phyloP scores from a whole-genome alignment of 176 grass and related monocot species.

The Hordeum marinum region DNA sequence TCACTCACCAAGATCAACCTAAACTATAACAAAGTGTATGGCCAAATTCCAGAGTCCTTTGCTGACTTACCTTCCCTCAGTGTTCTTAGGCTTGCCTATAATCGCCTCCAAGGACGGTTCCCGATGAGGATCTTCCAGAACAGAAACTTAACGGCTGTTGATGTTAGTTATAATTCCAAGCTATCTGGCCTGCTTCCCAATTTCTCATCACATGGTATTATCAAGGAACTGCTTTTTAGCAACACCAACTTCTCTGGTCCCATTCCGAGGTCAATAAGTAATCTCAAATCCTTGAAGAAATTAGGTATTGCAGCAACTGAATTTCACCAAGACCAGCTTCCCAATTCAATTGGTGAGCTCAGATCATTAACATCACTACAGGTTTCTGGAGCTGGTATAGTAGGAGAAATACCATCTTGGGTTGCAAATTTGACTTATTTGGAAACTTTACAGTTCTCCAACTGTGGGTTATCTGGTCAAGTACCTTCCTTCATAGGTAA shows the following conservation, averaged over 20 bases:
- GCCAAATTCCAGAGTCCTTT: conserved; percentile 39
- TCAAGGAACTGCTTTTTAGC: conserved; percentile 17
- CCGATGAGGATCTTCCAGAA: conserved; percentile 31
- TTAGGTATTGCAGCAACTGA: conserved; percentile 10
- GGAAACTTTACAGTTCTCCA: neutral
- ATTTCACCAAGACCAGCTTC: neutral
- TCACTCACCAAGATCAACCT: conserved; percentile 28
- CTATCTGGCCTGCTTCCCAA: conserved; percentile 32
- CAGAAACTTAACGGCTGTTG: conserved; percentile 30
- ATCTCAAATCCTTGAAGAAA: conserved; percentile 32
- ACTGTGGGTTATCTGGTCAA: conserved; percentile 37
- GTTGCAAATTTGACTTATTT: conserved; percentile 17
- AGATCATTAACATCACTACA: neutral
- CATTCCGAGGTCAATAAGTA: conserved; percentile 26
- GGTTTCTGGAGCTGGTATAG: neutral
- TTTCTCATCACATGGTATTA: conserved; percentile 8
- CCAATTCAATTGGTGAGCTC: conserved; percentile 15
- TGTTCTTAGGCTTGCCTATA: conserved; percentile 29
- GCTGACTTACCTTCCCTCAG: conserved; percentile 25
- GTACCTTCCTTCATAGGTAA: conserved; percentile 39
- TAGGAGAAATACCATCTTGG: conserved; percentile 22
- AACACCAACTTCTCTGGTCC: conserved; percentile 53
- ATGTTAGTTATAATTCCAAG: conserved; percentile 30
- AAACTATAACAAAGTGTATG: conserved; percentile 21
- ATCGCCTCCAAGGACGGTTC: conserved; percentile 31